Evolutionary conservation across 1,139 yeast species (phyloP).

Genomic region (Sugiyamaella neomexicana): DNA sequence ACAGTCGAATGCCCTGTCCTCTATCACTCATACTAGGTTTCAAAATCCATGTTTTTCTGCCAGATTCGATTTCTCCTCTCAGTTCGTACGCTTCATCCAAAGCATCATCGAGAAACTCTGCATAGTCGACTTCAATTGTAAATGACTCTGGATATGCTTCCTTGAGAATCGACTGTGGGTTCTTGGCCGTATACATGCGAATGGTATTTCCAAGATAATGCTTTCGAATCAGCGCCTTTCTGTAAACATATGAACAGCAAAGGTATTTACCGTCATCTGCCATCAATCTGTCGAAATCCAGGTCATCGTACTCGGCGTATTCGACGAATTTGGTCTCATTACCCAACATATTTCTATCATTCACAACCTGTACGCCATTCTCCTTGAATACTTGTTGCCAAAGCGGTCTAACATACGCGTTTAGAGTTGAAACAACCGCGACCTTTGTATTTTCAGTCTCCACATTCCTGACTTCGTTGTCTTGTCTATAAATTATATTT

Average conservation of each 20-base stretch:
- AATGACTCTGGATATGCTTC: constrained; percentile 71
- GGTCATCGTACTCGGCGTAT: constrained; percentile 86
- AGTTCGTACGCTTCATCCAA: constrained; percentile 89
- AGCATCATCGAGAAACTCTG: constrained; percentile 91
- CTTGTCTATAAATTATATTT: constrained; percentile 23
- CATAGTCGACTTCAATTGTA: constrained; percentile 89
- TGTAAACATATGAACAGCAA: constrained; percentile 76
- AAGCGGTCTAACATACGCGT: constrained; percentile 60
- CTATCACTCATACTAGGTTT: constrained; percentile 97
- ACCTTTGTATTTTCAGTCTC: background rate
- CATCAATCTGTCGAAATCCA: constrained; percentile 66
- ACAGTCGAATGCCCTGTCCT: constrained; percentile 90
- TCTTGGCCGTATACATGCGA: constrained; percentile 67
- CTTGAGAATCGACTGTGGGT: constrained; percentile 64
- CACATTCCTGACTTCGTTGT: background rate
- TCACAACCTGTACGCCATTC: constrained; percentile 16
- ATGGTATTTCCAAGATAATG: constrained; percentile 83
- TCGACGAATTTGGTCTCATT: constrained; percentile 53
- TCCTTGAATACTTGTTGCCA: constrained; percentile 47
- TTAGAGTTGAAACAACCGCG: constrained; percentile 13
- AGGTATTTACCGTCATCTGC: constrained; percentile 51
- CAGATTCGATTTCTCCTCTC: constrained; percentile 67
- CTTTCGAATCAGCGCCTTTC: constrained; percentile 84
- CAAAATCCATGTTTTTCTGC: constrained; percentile 75
- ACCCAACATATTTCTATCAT: constrained; percentile 10